A percentile compares a stretch with the other conserved stretches of the same genome.
Evolutionary conservation across 2,329 filamentous ascomycete genomes (phyloP).

Genomic region (Colletotrichum gloeosporioides): DNA sequence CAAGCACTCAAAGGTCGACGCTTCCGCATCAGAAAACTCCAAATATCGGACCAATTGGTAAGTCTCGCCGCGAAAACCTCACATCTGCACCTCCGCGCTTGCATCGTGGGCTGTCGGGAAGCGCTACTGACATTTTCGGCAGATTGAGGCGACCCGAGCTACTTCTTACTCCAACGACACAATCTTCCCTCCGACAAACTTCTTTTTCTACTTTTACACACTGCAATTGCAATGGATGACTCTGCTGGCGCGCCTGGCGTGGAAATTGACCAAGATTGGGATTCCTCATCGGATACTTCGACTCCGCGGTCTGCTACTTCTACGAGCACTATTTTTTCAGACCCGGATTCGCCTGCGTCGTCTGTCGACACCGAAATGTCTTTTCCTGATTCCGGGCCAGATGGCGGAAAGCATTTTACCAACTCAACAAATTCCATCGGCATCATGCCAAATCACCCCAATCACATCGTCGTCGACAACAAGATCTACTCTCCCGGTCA

Average conservation of each 20-base stretch:
- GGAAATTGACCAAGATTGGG: neutral
- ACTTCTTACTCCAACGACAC: neutral
- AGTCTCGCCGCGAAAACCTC: neutral
- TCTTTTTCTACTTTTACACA: neutral
- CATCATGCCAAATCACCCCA: neutral
- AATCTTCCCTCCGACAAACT: neutral
- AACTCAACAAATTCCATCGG: rapidly evolving
- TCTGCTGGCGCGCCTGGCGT: neutral
- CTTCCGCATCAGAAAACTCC: too few relatives aligned
- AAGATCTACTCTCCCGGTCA: too few relatives aligned
- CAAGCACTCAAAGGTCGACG: neutral
- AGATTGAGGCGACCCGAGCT: neutral
- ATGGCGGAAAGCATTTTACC: neutral
- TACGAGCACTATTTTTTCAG: neutral
- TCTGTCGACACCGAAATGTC: neutral
- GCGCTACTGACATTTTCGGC: neutral
- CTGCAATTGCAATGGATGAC: neutral
- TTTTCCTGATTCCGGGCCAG: rapidly evolving
- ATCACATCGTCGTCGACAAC: neutral
- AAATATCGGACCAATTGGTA: neutral
- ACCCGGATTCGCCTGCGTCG: neutral
- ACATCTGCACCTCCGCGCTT: neutral
- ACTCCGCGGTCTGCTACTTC: neutral
- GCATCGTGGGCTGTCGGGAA: neutral
- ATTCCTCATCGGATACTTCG: neutral